Evolutionary conservation across 768 basidiomycete species (phyloP), one percentile per base, ranked within the genome.

Genomic region (Psilocybe tampanensis): DNA sequence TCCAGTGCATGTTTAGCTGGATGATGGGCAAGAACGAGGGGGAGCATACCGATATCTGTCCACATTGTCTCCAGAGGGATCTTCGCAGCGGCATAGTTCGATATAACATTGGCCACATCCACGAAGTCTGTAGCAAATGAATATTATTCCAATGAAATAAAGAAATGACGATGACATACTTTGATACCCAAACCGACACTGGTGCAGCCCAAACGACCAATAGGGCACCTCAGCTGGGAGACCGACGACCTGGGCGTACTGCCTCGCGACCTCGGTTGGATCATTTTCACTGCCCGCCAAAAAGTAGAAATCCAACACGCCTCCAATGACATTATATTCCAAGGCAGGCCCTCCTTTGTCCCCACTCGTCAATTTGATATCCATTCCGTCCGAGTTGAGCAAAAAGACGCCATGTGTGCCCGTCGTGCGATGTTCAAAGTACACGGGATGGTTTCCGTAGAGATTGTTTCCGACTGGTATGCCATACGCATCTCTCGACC

Each of bases 41-140:
- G 45, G 9, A n/a, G 17, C 47, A 42, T 62, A 81, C 86, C 86
- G 33, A 90, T 90, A 67, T 89, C 88, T 2, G 87, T 88, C 88
- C 88, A 89, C 87, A 89, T 89, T 0, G 87, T 88, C 68, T 90
- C 87, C 3, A 89, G 77, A 7, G 88, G 88, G 52, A 90, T 89
- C 3, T 70, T 66, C 0, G 86, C 85, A 1, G 71, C 76, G 1
- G 84, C 79, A 59, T 89, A 89, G 66, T 81, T 85, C 0, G 79
- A 69, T 54, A 89, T 82, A 3, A 89, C 88, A 33, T 74, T 70
- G 0, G 86, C 81, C 1, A 89, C 85, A 29, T 86, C 81, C 23
- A 86, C 72, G 44, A 78, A 88, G 63, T 86, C 87, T 87, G 33
- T 8, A 24, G 49, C 19, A 15, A n/a, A 8, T 26, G 8, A 17